Base-by-base conservation (phyloP, 2,329 filamentous ascomycete genomes). In the Endocalyx cinctus region DNA sequence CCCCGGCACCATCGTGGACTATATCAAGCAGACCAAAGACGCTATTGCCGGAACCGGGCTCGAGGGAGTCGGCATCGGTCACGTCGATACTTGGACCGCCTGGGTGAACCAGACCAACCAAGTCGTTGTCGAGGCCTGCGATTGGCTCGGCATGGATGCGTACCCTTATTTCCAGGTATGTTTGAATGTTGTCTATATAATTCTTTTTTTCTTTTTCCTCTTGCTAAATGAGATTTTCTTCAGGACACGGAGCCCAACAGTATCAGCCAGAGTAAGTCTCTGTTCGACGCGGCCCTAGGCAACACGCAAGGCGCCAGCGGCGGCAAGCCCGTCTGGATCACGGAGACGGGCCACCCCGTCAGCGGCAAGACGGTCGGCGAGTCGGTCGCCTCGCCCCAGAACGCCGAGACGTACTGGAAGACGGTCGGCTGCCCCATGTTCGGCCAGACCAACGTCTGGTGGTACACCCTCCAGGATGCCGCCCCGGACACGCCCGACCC, bases 161-260 rank as follows among this genome's bases (percentile, higher is more conserved):
- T 94, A 92, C 74, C 86, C 74, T 14, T 94, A 88, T 72, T 94
- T 82, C 66, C 78, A 94, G n/a, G n/a, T n/a, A n/a, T n/a, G n/a
- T n/a, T n/a, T n/a, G n/a, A n/a, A n/a, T n/a, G n/a, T n/a, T n/a
- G n/a, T n/a, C n/a, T n/a, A n/a, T n/a, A n/a, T n/a, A n/a, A n/a
- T n/a, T n/a, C n/a, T n/a, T n/a, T n/a, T n/a, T n/a, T n/a, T n/a
- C n/a, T n/a, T n/a, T n/a, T n/a, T n/a, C n/a, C n/a, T n/a, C n/a
- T n/a, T n/a, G n/a, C n/a, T n/a, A n/a, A n/a, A n/a, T n/a, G n/a
- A n/a, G n/a, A n/a, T n/a, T n/a, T n/a, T n/a, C n/a, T n/a, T n/a
- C n/a, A n/a, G 66, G 72, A 70, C 50, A 82, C 77, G 39, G 68
- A 77, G 57, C 49, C 67, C 50, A 88, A 88, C 66, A 62, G 61